Base-by-base conservation (phyloP, 805 yeast genomes). In the Scheffersomyces coipomensis region DNA sequence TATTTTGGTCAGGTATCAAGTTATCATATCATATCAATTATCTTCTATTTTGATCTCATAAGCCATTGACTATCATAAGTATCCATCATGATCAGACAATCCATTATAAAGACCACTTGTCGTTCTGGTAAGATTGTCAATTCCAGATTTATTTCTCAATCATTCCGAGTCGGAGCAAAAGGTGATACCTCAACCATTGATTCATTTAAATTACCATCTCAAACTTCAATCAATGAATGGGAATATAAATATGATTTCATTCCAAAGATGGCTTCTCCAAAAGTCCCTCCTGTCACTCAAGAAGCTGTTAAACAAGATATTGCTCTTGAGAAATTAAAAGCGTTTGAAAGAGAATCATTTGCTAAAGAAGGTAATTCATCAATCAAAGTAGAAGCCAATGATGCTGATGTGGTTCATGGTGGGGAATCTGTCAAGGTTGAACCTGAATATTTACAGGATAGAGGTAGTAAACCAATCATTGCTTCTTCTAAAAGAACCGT, bases 181-280 rank as follows among this genome's bases (percentile, higher is more conserved):
- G 80, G 80, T 36, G 85, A 79, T 48, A 39, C 60, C 4, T 78
- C 84, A 7, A 73, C 78, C 29, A 79, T 80, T 45, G 86, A 81
- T 53, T 74, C 72, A 32, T 78, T 63, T 60, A 74, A 66, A 48
- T 61, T 76, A 30, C 81, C 82, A 12, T 56, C 73, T 33, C 68
- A 66, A 51, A 57, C 73, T 24, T 64, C 72, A 36, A 56, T 75
- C 54, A 56, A 68, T 51, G 68, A 75, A 54, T 66, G 81, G 79
- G 69, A 75, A 60, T 70, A 66, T 59, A 67, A 65, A 47, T 70
- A 70, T 47, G 75, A 70, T 49, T 70, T 65, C 47, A 58, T 69
- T 34, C 75, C 75, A 12, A 65, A 64, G 43, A 62, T 58, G 10
- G 39, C 64, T 2, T 60, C 61, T 36, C 73, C 73, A 13, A 69